These are phyloP conservation scores for Phaffia australis DNA, from an alignment of 768 basidiomycete species.

Conservation along the genomic window DNA sequence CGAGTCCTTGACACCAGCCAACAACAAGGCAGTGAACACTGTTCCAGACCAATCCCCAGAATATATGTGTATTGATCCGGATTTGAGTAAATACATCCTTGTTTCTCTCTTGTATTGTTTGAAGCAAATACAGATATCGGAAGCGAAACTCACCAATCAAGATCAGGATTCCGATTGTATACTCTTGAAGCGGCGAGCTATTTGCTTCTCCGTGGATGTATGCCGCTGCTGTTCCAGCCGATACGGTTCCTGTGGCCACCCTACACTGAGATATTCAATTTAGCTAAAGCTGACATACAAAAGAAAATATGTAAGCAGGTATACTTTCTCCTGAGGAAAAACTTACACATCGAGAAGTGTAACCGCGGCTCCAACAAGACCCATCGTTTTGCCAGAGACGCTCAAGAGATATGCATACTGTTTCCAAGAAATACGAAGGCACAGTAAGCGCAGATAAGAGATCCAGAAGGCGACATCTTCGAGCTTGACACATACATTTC, in stretches of 20 bases:
- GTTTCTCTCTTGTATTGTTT: slow-evolving; percentile 44
- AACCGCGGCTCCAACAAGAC: slow-evolving; percentile 55
- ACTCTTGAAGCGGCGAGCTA: slow-evolving; percentile 48
- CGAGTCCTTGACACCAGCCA: slow-evolving; percentile 20
- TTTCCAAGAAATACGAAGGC: slow-evolving; percentile 43
- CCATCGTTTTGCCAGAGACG: slow-evolving; percentile 52
- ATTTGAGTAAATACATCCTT: not conserved
- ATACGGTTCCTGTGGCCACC: slow-evolving; percentile 57
- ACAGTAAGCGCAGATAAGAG: slow-evolving; percentile 36
- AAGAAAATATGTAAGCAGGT: too few species aligned
- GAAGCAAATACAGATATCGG: slow-evolving; percentile 50
- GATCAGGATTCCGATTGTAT: slow-evolving; percentile 48
- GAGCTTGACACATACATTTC: slow-evolving; percentile 38
- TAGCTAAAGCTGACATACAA: too few species aligned
- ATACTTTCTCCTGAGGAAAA: too few species aligned
- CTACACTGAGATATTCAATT: not conserved
- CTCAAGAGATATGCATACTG: slow-evolving; percentile 36
- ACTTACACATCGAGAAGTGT: slow-evolving; percentile 54
- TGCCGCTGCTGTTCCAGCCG: slow-evolving; percentile 58
- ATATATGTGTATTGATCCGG: not conserved
- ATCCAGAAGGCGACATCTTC: not conserved
- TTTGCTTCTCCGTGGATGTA: slow-evolving; percentile 56
- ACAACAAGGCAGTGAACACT: slow-evolving; percentile 15
- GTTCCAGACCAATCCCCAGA: not conserved
- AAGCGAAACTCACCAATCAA: slow-evolving; percentile 45